Percentiles rank a stretch among this genome's conserved stretches.
Evolutionary conservation across 306 rosid species (phyloP).

Genomic region (Cucumis sativus): Cucumber_9930_V3 NC_026655.2:1361001-1361500

Average conservation of each 20-base stretch:
- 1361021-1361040: constrained; percentile 95
- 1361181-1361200: constrained; percentile 93
- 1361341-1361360: not conserved
- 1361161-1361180: constrained; percentile 9
- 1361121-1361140: not conserved
- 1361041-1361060: constrained; percentile 84
- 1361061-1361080: constrained; percentile 92
- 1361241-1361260: constrained; percentile 95
- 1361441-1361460: constrained; percentile 94
- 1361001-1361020: constrained; percentile 99
- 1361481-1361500: constrained; percentile 71
- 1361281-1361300: constrained; percentile 96
- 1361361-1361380: not conserved
- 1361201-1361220: constrained; percentile 80
- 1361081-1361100: constrained; percentile 18
- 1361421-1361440: constrained; percentile 94
- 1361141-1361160: constrained; percentile 2
- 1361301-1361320: constrained; percentile 27
- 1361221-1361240: constrained; percentile 96
- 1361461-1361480: constrained; percentile 92
- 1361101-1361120: not conserved
- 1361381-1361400: constrained; percentile 3
- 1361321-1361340: not conserved
- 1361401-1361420: constrained; percentile 94
- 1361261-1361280: constrained; percentile 94